phyloP scores from a whole-genome alignment of 2,329 filamentous ascomycete genomes.

The Arachnomyces sp. region DNA sequence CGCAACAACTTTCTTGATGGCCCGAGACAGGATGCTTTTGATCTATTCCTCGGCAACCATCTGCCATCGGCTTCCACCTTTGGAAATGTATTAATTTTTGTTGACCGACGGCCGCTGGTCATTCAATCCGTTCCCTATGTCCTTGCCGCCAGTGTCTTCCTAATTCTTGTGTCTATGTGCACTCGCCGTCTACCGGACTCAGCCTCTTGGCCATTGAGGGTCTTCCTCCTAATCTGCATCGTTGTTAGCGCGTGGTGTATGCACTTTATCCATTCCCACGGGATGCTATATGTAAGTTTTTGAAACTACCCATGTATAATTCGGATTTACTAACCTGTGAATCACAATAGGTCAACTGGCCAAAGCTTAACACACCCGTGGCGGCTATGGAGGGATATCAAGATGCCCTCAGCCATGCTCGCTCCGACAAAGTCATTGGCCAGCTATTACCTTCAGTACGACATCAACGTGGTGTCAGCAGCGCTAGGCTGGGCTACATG shows the following conservation, averaged over 20 bases:
- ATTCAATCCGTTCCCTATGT: constrained; percentile 94
- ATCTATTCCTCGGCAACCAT: constrained; percentile 85
- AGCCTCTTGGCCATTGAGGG: constrained; percentile 68
- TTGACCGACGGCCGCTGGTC: constrained; percentile 74
- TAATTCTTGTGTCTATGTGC: constrained; percentile 67
- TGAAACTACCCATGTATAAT: neutral
- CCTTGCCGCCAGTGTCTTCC: constrained; percentile 75
- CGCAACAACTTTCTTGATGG: constrained; percentile 94
- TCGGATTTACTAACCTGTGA: constrained; percentile 6
- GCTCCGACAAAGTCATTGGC: constrained; percentile 76
- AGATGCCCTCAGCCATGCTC: constrained; percentile 73
- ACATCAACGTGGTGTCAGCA: constrained; percentile 79
- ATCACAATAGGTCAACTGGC: constrained; percentile 81
- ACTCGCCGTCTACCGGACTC: constrained; percentile 65
- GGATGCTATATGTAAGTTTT: constrained; percentile 82
- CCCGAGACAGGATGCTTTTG: constrained; percentile 88
- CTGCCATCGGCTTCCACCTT: constrained; percentile 64
- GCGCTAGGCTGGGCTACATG: constrained; percentile 70
- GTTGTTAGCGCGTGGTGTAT: constrained; percentile 62
- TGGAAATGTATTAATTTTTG: constrained; percentile 67
- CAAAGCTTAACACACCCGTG: constrained; percentile 82
- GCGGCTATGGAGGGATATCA: constrained; percentile 83
- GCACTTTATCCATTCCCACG: constrained; percentile 73
- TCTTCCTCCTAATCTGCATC: constrained; percentile 76
- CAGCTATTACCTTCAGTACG: constrained; percentile 53